These are phyloP conservation scores for Parmelia sp. DNA, from an alignment of 495 filamentous ascomycete genomes.

Conservation along the genomic window DNA sequence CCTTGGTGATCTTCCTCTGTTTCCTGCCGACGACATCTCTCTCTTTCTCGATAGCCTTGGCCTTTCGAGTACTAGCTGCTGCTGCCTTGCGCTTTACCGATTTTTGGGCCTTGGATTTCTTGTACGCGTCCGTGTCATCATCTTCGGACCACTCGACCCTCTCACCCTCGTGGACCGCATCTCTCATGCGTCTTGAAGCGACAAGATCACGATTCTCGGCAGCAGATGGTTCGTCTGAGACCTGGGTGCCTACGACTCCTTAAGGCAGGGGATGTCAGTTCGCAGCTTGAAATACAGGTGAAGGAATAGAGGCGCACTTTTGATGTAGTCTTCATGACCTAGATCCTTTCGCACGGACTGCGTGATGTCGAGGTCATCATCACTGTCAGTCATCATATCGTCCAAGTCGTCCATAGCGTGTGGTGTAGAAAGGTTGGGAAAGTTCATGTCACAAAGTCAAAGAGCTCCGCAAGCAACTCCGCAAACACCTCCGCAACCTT, in stretches of 20 bases:
- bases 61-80: conserved; percentile 43
- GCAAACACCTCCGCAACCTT: neutral
- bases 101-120: conserved; percentile 55
- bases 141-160: conserved; percentile 34
- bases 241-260: conserved; percentile 15
- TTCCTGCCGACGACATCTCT: conserved; percentile 31
- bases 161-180: conserved; percentile 15
- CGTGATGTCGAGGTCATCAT: conserved; percentile 26
- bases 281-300: neutral
- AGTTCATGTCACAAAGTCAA: neutral
- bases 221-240: conserved; percentile 5
- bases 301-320: conserved; percentile 13
- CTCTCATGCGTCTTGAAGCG: neutral
- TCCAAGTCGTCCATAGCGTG: conserved; percentile 8
- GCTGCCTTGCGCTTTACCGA: conserved; percentile 47
- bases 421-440: neutral
- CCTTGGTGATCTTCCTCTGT: conserved; percentile 17
- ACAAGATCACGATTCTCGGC: neutral
- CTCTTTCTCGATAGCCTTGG: conserved; percentile 35
- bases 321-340: conserved; percentile 15
- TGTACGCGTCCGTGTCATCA: conserved; percentile 48
- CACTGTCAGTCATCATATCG: conserved; percentile 20
- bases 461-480: conserved; percentile 3
- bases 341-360: conserved; percentile 18
- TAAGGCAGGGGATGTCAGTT: neutral